Percentiles rank a stretch among this genome's conserved stretches.
These are phyloP conservation scores for Brassica rapa DNA, from an alignment of 345 rosid species.

Conservation along the genomic window DNA sequence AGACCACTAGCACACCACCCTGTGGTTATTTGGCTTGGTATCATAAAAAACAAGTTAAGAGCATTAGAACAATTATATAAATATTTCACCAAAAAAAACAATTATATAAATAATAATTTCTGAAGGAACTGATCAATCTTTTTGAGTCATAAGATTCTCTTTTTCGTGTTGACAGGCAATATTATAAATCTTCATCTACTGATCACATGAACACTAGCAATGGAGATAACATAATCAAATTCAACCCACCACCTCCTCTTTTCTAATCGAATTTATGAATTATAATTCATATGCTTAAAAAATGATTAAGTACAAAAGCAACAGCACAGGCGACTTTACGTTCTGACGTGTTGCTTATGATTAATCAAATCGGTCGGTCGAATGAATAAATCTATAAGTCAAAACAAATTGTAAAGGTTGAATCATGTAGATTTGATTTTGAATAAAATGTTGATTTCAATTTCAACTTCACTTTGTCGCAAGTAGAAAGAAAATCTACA, in stretches of 20 bases:
- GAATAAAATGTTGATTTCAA: not conserved
- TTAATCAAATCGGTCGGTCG: constrained; percentile 39
- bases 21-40: constrained; percentile 30
- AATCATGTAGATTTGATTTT: constrained; percentile 39
- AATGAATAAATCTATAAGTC: constrained; percentile 41
- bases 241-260: constrained; percentile 37
- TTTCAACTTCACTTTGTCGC: constrained; percentile 19
- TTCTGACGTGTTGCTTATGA: constrained; percentile 40
- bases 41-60: constrained; percentile 32
- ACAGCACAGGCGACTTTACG: constrained; percentile 40
- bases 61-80: constrained; percentile 10
- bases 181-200: constrained; percentile 18
- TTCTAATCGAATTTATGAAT: constrained; percentile 11
- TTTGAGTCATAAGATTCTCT: constrained; percentile 36
- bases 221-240: constrained; percentile 43
- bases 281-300: not conserved
- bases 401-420: constrained; percentile 41
- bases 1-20: too few species aligned
- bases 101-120: not conserved
- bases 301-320: constrained; percentile 28
- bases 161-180: constrained; percentile 28
- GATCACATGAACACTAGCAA: constrained; percentile 40
- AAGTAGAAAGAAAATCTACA: constrained; percentile 22
- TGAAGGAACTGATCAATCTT: constrained; percentile 27
- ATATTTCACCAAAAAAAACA: not conserved